Evolutionary conservation across 768 basidiomycete genomes (phyloP).

Genomic region (Macrolepiota fuliginosa): DNA sequence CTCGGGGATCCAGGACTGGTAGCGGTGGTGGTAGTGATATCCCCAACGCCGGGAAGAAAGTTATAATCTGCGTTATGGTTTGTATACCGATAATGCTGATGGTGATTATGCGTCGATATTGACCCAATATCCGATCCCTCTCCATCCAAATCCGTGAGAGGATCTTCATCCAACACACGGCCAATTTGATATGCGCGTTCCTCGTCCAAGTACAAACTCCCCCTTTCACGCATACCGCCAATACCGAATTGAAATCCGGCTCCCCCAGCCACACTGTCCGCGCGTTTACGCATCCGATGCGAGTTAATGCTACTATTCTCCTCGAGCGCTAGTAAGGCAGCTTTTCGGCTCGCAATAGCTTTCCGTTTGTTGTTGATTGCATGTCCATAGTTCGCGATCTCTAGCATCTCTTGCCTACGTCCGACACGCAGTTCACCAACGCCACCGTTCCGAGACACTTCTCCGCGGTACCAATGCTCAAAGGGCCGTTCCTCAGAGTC

Average conservation of each 20-base stretch:
- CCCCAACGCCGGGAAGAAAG: constrained; percentile 24
- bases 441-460: constrained; percentile 84
- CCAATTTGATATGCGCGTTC: constrained; percentile 41
- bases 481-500: constrained; percentile 84
- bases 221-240: constrained; percentile 50
- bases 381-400: constrained; percentile 85
- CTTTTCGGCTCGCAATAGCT: constrained; percentile 21
- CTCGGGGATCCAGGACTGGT: constrained; percentile 11
- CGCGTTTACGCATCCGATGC: constrained; percentile 47
- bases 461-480: constrained; percentile 90
- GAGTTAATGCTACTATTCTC: constrained; percentile 14
- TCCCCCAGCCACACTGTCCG: constrained; percentile 58
- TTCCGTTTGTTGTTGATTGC: constrained; percentile 36
- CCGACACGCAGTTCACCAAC: constrained; percentile 81
- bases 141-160: constrained; percentile 71
- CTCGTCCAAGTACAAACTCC: constrained; percentile 65
- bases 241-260: constrained; percentile 16
- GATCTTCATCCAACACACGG: constrained; percentile 72
- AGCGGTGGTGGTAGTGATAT: constrained; percentile 19
- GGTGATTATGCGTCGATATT: constrained; percentile 16
- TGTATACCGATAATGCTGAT: constrained; percentile 18
- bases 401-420: constrained; percentile 77
- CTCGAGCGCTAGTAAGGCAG: constrained; percentile 21
- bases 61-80: constrained; percentile 23
- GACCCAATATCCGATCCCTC: constrained; percentile 46